These are phyloP conservation scores for Saitozyma podzolica DNA, from an alignment of 768 basidiomycete species.

Conservation along the genomic window DNA sequence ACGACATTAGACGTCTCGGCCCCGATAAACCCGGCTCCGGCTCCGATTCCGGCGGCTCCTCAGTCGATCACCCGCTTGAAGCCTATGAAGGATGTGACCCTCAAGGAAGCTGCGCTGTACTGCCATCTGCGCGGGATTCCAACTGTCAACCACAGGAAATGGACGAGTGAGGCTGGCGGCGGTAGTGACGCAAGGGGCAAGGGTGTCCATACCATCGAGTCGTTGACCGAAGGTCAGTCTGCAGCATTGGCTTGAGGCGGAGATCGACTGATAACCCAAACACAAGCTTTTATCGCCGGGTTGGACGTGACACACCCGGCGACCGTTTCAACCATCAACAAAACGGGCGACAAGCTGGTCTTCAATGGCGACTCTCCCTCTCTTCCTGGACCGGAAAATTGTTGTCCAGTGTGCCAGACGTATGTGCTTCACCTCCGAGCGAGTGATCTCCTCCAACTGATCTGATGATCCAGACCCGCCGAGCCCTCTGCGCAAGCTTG, in stretches of 20 bases:
- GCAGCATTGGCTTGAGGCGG: neutral
- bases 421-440: slow-evolving; percentile 17
- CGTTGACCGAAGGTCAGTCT: slow-evolving; percentile 48
- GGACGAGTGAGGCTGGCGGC: slow-evolving; percentile 19
- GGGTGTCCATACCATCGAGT: slow-evolving; percentile 42
- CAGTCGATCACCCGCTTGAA: slow-evolving; percentile 30
- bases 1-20: neutral
- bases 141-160: slow-evolving; percentile 39
- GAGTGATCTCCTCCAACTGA: slow-evolving; percentile 5
- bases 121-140: slow-evolving; percentile 31
- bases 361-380: slow-evolving; percentile 27
- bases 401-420: slow-evolving; percentile 45
- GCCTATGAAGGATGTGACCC: slow-evolving; percentile 46
- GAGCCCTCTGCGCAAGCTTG: slow-evolving; percentile 46
- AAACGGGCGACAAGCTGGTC: slow-evolving; percentile 50
- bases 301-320: slow-evolving; percentile 47
- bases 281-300: slow-evolving; percentile 46
- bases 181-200: slow-evolving; percentile 35
- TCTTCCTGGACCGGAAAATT: neutral
- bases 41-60: neutral
- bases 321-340: slow-evolving; percentile 51
- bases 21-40: neutral
- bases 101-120: slow-evolving; percentile 47
- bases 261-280: neutral
- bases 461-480: slow-evolving; percentile 32